These are phyloP conservation scores for Pseudogymnoascus sp. DNA, from an alignment of 2,329 filamentous ascomycete species.

Conservation along the genomic window DNA sequence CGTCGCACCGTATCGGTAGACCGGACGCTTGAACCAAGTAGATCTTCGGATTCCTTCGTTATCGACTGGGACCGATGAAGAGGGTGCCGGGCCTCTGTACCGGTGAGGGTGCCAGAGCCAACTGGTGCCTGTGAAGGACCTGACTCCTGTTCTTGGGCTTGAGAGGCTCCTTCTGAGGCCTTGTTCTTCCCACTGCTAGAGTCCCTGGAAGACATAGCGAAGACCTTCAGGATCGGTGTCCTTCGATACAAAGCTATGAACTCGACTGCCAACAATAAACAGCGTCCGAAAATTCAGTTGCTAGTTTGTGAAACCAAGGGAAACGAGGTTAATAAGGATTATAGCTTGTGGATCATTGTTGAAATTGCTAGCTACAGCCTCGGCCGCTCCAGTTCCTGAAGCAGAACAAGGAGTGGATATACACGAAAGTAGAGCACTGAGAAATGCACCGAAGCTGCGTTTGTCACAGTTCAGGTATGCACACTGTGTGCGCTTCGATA, in stretches of 20 bases:
- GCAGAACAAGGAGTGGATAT: neutral
- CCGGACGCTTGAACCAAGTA: conserved; percentile 46
- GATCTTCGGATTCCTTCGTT: conserved; percentile 33
- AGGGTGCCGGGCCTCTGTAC: conserved; percentile 42
- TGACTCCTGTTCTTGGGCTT: conserved; percentile 14
- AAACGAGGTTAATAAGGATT: conserved; percentile 1
- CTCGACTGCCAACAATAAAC: neutral
- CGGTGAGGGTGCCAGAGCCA: conserved; percentile 32
- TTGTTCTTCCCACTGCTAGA: neutral
- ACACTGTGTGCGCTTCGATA: neutral
- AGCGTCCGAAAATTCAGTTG: neutral
- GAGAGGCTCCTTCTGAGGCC: neutral
- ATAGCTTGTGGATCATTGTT: conserved; percentile 1
- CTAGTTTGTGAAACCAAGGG: neutral
- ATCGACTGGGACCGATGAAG: conserved; percentile 23
- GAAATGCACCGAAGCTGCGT: neutral
- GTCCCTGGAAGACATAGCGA: neutral
- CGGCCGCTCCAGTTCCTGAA: neutral
- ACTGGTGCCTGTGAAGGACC: conserved; percentile 17
- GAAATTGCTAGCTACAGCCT: conserved; percentile 1
- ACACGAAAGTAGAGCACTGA: neutral
- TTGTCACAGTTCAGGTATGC: neutral
- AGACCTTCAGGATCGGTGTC: neutral
- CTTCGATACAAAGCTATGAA: neutral
- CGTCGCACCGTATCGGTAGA: conserved; percentile 53